These are phyloP conservation scores for Umbelopsis sp. DNA, from an alignment of 192 early-diverging fungal species.

Conservation along the genomic window DNA sequence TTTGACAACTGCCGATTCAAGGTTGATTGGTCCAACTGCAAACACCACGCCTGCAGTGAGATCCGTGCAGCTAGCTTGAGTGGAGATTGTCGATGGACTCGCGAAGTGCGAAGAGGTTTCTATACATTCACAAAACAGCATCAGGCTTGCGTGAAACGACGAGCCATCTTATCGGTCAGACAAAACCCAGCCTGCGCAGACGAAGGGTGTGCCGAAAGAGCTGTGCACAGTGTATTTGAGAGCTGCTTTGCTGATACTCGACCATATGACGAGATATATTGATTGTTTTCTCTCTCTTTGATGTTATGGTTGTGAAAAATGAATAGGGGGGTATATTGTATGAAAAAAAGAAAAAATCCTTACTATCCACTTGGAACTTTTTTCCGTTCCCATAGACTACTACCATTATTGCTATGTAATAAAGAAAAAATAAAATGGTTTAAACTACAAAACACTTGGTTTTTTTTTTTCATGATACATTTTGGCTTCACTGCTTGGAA, in stretches of 20 bases:
- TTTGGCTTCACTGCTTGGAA: neutral
- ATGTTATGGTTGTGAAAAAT: neutral
- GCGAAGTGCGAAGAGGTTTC: conserved; percentile 69
- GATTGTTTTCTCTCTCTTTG: conserved; percentile 23
- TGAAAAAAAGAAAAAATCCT: conserved; percentile 17
- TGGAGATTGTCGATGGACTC: conserved; percentile 75
- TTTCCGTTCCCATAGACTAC: conserved; percentile 26
- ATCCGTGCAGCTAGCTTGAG: conserved; percentile 78
- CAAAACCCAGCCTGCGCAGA: conserved; percentile 78
- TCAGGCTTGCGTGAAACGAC: conserved; percentile 85
- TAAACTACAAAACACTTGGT: neutral
- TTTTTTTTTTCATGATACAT: neutral
- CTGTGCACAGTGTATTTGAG: conserved; percentile 85
- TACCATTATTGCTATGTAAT: conserved; percentile 36
- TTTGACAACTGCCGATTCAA: conserved; percentile 79
- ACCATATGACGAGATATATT: conserved; percentile 95
- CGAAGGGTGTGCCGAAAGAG: conserved; percentile 79
- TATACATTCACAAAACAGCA: conserved; percentile 78
- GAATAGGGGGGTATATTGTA: conserved; percentile 21
- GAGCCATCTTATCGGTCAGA: conserved; percentile 78
- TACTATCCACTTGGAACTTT: conserved; percentile 28
- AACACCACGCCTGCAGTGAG: conserved; percentile 83
- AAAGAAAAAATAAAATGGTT: conserved; percentile 2
- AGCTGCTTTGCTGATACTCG: conserved; percentile 93
- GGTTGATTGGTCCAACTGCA: conserved; percentile 72